phyloP scores from a whole-genome alignment of 1,139 yeast genomes.

The Hemisphaericaspora xylofermentans region DNA sequence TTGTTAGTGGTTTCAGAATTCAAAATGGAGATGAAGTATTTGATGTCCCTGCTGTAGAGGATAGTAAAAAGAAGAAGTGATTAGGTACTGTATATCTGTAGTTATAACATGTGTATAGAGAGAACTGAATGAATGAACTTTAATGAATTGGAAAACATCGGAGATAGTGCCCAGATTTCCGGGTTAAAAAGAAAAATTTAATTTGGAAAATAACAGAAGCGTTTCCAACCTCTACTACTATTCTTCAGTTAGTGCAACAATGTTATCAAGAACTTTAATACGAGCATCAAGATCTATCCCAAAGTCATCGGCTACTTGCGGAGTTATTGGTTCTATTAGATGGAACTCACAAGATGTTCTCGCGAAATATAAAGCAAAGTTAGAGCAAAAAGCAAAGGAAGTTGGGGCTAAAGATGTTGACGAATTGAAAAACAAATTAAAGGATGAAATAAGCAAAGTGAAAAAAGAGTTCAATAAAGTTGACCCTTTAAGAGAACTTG shows the following conservation, averaged over 20 bases:
- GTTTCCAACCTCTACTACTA: background rate
- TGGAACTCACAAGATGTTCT: conserved; percentile 13
- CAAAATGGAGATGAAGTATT: conserved; percentile 17
- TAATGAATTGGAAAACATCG: background rate
- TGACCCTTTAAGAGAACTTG: conserved; percentile 71
- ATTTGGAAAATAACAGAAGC: too few species aligned
- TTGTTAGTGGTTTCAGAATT: conserved; percentile 52
- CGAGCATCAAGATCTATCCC: background rate
- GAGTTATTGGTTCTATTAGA: background rate
- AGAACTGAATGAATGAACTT: background rate
- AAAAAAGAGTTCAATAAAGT: conserved; percentile 57
- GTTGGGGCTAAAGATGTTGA: conserved; percentile 48
- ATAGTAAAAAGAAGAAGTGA: conserved; percentile 7
- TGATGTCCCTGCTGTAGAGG: conserved; percentile 15
- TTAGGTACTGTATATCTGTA: background rate
- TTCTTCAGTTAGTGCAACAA: background rate
- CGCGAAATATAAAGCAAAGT: conserved; percentile 30
- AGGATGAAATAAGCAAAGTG: conserved; percentile 57
- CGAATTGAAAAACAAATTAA: conserved; percentile 62
- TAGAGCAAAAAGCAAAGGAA: conserved; percentile 36
- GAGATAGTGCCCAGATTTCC: background rate
- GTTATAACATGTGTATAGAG: background rate
- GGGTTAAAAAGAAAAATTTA: background rate
- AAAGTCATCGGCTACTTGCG: background rate
- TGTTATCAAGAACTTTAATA: conserved; percentile 1